Evolutionary conservation across 164 flowering plant genomes (phyloP), one percentile per base, ranked within the genome.

Genomic region (Umbellularia californica): DNA sequence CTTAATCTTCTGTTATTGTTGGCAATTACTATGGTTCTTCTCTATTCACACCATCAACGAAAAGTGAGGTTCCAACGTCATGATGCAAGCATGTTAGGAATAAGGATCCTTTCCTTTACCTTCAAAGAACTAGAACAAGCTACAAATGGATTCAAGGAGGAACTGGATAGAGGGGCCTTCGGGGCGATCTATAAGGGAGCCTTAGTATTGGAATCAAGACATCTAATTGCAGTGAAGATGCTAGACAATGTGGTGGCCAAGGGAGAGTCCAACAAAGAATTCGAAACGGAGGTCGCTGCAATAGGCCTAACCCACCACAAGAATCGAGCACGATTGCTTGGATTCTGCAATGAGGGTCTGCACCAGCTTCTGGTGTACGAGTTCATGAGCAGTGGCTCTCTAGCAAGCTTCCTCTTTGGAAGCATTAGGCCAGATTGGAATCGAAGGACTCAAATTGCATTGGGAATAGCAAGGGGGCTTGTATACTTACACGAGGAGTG

Each of bases 241-340:
- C 33, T 73, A 7, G 70, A 77, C 35, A 73, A 73, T 23, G 19
- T 73, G 72, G 25, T 51, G 22, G 25, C 33, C 30, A 60, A 72
- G 25, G 51, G 70, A 5, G 75, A 77, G 28, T 27, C 28, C 28
- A 27, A 27, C 28, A 27, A 27, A 3, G 64, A 71, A 60, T 71
- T 71, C 19, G 60, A 65, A 65, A 64, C 73, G 0, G 83, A 77
- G 69, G 72, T 81, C 65, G 75, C 58, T 17, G 78, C 71, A 10
- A 77, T 80, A 0, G 82, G 82, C 15, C 20, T 20, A 25, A 75
- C 80, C 41, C 76, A 80, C 65, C 80, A 80, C 80, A 75, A 77
- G 73, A 74, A 80, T 23, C 63, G 77, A 24, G 82, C 62, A 11
- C 65, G 64, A 58, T 69, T 80, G 52, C 76, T 74, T 7, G 82